phyloP scores from a whole-genome alignment of 441 rosid genomes.

The Lepidium campestre region DNA sequence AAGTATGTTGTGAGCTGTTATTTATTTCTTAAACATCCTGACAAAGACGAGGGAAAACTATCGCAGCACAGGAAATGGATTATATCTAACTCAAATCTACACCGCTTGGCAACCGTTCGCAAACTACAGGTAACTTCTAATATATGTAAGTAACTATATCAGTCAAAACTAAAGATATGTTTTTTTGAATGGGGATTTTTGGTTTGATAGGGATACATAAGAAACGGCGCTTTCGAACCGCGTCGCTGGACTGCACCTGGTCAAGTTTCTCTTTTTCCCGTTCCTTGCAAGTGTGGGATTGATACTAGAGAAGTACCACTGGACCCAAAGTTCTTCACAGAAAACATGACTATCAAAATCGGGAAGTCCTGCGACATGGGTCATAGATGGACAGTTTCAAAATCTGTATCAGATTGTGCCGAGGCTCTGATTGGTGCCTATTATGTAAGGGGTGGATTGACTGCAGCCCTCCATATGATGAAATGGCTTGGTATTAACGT shows the following conservation, averaged over 20 bases:
- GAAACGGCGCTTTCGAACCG: conserved; percentile 79
- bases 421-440: conserved; percentile 92
- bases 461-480: conserved; percentile 61
- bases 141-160: background rate
- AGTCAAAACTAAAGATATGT: background rate
- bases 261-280: conserved; percentile 44
- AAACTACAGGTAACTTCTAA: conserved; percentile 62
- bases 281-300: conserved; percentile 66
- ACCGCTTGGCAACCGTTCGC: conserved; percentile 53
- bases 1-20: conserved; percentile 78
- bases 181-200: background rate
- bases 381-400: conserved; percentile 88
- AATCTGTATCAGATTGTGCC: conserved; percentile 81
- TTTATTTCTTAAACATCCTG: conserved; percentile 66
- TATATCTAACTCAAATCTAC: conserved; percentile 69
- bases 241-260: conserved; percentile 97
- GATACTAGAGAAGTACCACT: conserved; percentile 70
- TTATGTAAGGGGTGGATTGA: conserved; percentile 64
- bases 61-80: conserved; percentile 35
- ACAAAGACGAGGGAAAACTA: conserved; percentile 73
- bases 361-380: conserved; percentile 73
- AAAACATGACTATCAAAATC: conserved; percentile 42
- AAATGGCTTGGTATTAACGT: conserved; percentile 77
- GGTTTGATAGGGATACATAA: conserved; percentile 61
- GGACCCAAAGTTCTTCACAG: conserved; percentile 51